These are phyloP conservation scores for Hortiboletus flavorubellus DNA, from an alignment of 768 basidiomycete species.

Conservation along the genomic window DNA sequence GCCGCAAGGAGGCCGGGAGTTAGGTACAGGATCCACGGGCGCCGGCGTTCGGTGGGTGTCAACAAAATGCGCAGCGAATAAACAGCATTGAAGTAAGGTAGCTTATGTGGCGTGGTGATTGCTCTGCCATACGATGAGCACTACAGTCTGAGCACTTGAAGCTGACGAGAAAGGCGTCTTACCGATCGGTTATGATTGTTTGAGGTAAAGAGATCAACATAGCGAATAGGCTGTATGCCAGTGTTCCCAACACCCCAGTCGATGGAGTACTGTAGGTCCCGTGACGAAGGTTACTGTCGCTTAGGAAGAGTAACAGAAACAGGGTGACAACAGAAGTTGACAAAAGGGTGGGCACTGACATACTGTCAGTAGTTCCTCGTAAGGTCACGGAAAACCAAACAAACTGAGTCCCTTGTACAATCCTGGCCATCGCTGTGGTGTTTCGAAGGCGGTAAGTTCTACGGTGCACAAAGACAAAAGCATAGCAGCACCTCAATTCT, in stretches of 20 bases:
- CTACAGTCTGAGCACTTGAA: background rate
- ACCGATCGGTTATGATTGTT: conserved; percentile 77
- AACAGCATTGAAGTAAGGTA: conserved; percentile 58
- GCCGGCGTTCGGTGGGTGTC: conserved; percentile 75
- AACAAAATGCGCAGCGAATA: conserved; percentile 66
- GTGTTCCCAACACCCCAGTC: conserved; percentile 55
- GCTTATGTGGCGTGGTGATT: conserved; percentile 77
- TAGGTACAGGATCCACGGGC: conserved; percentile 77
- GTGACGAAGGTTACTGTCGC: conserved; percentile 56
- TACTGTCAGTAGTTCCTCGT: conserved; percentile 38
- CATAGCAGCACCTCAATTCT: conserved; percentile 55
- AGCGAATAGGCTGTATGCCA: conserved; percentile 61
- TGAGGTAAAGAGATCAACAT: conserved; percentile 68
- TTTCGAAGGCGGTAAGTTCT: background rate
- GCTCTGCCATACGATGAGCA: conserved; percentile 43
- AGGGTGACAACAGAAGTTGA: conserved; percentile 54
- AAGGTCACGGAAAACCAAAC: conserved; percentile 16
- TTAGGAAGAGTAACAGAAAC: conserved; percentile 56
- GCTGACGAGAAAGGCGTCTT: conserved; percentile 15
- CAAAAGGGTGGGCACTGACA: conserved; percentile 47
- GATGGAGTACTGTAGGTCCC: conserved; percentile 64
- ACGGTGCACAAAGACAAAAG: background rate
- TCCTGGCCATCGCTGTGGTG: conserved; percentile 58
- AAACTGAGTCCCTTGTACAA: conserved; percentile 77
- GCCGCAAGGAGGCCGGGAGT: conserved; percentile 63